Evolutionary conservation across 768 basidiomycete species (phyloP).

Genomic region (Phylloporus sp.): DNA sequence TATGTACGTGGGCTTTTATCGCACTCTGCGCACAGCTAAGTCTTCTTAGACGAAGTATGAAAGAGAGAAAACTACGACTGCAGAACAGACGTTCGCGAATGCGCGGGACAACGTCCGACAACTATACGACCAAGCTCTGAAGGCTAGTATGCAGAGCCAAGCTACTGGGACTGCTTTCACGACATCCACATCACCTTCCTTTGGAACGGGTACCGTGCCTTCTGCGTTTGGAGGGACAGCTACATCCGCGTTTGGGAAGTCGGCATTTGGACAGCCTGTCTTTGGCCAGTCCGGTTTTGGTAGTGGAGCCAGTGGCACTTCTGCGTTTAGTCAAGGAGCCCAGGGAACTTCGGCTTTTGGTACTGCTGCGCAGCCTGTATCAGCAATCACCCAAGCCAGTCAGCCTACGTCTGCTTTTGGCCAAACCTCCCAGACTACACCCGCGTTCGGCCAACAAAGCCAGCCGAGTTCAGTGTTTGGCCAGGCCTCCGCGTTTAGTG

Average conservation of each 20-base stretch:
- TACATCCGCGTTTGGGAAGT: constrained; percentile 21
- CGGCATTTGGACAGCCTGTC: constrained; percentile 36
- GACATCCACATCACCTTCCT: constrained; percentile 34
- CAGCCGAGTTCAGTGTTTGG: constrained; percentile 36
- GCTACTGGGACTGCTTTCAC: constrained; percentile 16
- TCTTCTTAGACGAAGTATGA: constrained; percentile 53
- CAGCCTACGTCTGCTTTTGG: constrained; percentile 37
- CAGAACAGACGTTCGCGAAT: constrained; percentile 48
- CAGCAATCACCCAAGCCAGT: constrained; percentile 38
- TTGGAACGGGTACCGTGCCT: constrained; percentile 31
- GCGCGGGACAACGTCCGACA: constrained; percentile 47
- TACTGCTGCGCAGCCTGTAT: constrained; percentile 28
- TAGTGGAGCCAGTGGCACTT: constrained; percentile 4
- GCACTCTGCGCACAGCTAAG: not conserved
- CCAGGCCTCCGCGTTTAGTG: constrained; percentile 35
- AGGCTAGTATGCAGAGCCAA: constrained; percentile 34
- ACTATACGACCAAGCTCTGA: constrained; percentile 50
- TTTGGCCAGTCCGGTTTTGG: constrained; percentile 39
- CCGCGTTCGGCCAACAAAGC: constrained; percentile 33
- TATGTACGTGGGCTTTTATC: constrained; percentile 52
- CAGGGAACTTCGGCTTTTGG: constrained; percentile 34
- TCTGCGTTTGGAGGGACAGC: constrained; percentile 33
- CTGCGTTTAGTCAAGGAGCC: constrained; percentile 28
- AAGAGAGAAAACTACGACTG: constrained; percentile 47
- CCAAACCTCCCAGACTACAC: constrained; percentile 23